Base-by-base conservation (phyloP, 805 yeast genomes). In the Saccharomycopsis sp. region DNA sequence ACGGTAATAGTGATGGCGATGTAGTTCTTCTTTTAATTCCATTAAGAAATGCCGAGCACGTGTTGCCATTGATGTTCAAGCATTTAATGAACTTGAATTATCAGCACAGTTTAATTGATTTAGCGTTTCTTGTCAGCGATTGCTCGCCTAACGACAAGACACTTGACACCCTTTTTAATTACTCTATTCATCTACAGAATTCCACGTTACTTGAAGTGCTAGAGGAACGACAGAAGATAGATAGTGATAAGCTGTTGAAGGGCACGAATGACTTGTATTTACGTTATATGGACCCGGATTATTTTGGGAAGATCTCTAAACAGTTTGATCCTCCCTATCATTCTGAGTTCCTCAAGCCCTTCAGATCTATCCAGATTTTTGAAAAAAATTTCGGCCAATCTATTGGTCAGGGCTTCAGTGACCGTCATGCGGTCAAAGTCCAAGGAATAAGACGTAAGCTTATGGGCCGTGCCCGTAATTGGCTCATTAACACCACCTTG, bases 401-500 rank as follows among this genome's bases (percentile, higher is more conserved):
- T 8, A 87, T 88, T 63, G 96, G 96, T 17, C 94, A 88, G 69
- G 91, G 94, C 1, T 88, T 88, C 66, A 79, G 84, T 64, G 96
- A 88, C 67, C 73, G 96, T 63, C 96, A 88, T 67, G 93, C 87
- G 29, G 91, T 88, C 23, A 86, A 87, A 69, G 90, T 87, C 24
- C 96, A 88, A 71, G 96, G 96, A 17, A 84, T 86, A 47, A 79
- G 96, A 68, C 76, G 96, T 64, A 88, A 88, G 67, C 71, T 88
- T 64, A 88, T 88, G 96, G 96, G 92, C 0, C 78, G 93, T 59
- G 94, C 96, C 1, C 77, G 96, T 71, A 88, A 88, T 68, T 88
- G 96, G 96, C 73, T 88, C 53, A 80, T 89, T 3, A 78, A 88
- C 1, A 80, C 81, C 50, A 89, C 94, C 0, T 74, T 88, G 59